phyloP scores from a whole-genome alignment of 2,329 filamentous ascomycete genomes.

The Talaromyces pinophilus region DNA sequence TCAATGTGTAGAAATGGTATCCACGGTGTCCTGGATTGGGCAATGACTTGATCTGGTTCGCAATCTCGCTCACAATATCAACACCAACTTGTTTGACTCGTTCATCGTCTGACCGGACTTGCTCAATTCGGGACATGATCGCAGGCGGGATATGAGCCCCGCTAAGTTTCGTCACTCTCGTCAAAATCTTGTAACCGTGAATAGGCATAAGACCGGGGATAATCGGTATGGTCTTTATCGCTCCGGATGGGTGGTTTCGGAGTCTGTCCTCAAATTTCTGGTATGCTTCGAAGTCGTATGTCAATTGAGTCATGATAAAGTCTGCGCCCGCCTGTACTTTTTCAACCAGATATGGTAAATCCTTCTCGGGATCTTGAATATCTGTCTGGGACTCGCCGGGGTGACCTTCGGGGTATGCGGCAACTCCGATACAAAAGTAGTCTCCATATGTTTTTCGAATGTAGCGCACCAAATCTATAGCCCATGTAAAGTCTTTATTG shows the following conservation, averaged over 20 bases:
- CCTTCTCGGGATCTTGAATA: conserved; percentile 63
- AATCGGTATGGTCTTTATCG: conserved; percentile 83
- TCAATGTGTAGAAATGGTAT: conserved; percentile 97
- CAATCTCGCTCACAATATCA: conserved; percentile 75
- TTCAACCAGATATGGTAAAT: conserved; percentile 84
- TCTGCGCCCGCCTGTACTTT: conserved; percentile 91
- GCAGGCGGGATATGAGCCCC: conserved; percentile 76
- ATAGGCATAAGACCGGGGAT: conserved; percentile 97
- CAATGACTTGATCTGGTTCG: conserved; percentile 72
- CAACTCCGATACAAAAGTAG: conserved; percentile 95
- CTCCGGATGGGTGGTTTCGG: conserved; percentile 76
- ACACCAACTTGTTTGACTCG: conserved; percentile 52
- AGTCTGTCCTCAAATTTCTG: conserved; percentile 74
- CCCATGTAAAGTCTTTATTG: conserved; percentile 82
- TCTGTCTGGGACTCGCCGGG: conserved; percentile 88
- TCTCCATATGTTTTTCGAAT: conserved; percentile 83
- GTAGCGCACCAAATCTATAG: conserved; percentile 84
- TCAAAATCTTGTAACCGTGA: conserved; percentile 94
- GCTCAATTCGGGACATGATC: conserved; percentile 64
- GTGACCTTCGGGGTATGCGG: conserved; percentile 93
- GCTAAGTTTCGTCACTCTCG: conserved; percentile 89
- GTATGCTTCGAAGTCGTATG: conserved; percentile 87
- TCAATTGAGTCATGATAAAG: conserved; percentile 98
- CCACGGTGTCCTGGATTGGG: conserved; percentile 66
- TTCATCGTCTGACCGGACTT: conserved; percentile 50